Evolutionary conservation across 345 rosid species (phyloP), one percentile per base, ranked within the genome.

Genomic region (Populus ilicifolia): DNA sequence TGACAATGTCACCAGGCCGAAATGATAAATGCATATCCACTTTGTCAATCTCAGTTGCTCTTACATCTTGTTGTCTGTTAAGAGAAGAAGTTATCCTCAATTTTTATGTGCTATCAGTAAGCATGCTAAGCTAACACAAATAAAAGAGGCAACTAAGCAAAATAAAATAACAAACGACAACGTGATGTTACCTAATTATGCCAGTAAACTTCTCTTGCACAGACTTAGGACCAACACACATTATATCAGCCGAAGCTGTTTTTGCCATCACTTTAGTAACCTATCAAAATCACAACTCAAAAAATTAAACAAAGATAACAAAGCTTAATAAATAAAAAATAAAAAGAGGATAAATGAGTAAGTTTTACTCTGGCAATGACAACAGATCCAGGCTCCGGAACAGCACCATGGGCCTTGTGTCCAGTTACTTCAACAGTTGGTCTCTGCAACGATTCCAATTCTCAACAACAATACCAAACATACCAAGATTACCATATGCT

Each of bases 21-120:
- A 88, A 94, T 54, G 97, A 91, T 35, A 73, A 73, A 82, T 89
- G 97, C 97, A 91, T 88, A 75, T 94, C 95, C 70, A 94, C 97
- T 87, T 91, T 91, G 84, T 94, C 96, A 80, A 94, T 89, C 89
- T 94, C 97, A 39, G 98, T 90, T 18, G 91, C 90, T 83, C 98
- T 90, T 68, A 94, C 98, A 83, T 95, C 99, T 84, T 90, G 97
- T 81, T 90, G 94, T 91, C 99, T 95, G 84, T 75, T 41, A 72
- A 80, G 64, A 77, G 38, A 27, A 44, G 71, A 3, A 43, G 36
- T 46, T 46, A 46, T 46, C 50, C 50, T 29, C 70, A 52, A 8
- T 20, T 23, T 52, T 52, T 13, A 63, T 13, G 25, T 17, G 44
- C 29, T 27, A 63, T 54, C 36, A 62, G 30, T 33, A n/a, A 77